Conservation (phyloP, 805 yeast species). For the Candida sonorensis region DNA sequence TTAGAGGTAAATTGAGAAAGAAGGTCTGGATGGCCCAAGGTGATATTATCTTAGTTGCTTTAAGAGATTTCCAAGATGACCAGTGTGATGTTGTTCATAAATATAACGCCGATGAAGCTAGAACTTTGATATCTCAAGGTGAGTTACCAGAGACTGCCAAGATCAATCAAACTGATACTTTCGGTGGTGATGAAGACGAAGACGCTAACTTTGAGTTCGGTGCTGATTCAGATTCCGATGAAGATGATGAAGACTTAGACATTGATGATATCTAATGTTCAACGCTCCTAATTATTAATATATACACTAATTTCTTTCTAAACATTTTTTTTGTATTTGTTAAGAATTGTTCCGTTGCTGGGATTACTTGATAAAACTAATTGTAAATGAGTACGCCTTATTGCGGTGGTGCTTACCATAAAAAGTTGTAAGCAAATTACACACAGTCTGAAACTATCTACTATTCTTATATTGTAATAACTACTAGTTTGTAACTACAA, state of each 20-base stretch:
- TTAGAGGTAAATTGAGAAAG: conserved; percentile 98
- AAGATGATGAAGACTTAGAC: conserved; percentile 64
- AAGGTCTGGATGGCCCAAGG: conserved; percentile 99
- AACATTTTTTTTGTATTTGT: background rate
- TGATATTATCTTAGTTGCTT: conserved; percentile 89
- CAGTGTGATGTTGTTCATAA: conserved; percentile 98
- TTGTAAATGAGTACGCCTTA: no score
- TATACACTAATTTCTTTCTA: background rate
- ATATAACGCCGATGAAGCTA: conserved; percentile 95
- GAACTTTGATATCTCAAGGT: conserved; percentile 90
- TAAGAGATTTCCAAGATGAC: conserved; percentile 98
- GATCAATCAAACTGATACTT: conserved; percentile 96
- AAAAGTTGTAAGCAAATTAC: no score
- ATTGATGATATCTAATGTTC: conserved; percentile 89
- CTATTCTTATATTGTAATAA: no score
- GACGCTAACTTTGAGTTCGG: conserved; percentile 98
- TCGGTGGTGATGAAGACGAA: conserved; percentile 93
- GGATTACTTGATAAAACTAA: no score
- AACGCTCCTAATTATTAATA: no score
- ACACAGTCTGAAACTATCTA: no score
- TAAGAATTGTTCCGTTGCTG: no score
- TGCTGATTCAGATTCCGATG: conserved; percentile 77
- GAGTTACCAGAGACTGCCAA: conserved; percentile 96
- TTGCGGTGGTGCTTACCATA: no score
- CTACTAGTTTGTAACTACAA: no score